Base-by-base conservation (phyloP, 306 rosid species). In the Benincasa hispida region DNA sequence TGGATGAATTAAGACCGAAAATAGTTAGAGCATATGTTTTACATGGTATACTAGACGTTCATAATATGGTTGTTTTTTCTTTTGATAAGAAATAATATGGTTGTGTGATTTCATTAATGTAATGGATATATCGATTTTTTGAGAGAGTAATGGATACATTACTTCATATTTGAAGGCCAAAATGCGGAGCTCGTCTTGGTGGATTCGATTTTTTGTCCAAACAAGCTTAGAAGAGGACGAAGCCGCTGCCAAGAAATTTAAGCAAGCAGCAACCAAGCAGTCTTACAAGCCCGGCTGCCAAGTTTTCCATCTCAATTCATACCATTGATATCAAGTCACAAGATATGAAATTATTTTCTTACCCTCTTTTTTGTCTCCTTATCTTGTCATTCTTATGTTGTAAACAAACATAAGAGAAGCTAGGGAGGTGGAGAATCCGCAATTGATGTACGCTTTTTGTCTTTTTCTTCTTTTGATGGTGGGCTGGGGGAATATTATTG, bases 121-220 rank as follows among this genome's bases (percentile, higher is more conserved):
- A 30, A 74, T 56, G 47, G 18, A 74, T 51, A 48, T 53, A 60
- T 22, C 78, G 47, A 41, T 41, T 41, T 37, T 41, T 41, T 7
- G 47, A 41, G 47, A 41, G 47, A 13, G 14, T 74, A 51, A 74
- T 56, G 47, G 18, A 74, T 51, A 48, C 47, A 56, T 22, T 79
- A 74, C 65, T 79, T 70, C 45, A 65, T 76, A 66, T 83, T 79
- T 83, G 79, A 79, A 93, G 98, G 96, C 97, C 60, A 91, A 93
- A 88, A 88, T 91, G 97, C 80, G 97, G 41, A 91, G 91, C 80
- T 60, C 91, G 27, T 75, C 98, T 74, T 93, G 97, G 96, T 93
- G 98, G 98, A 86, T 86, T 76, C 85, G 86, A 12, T 87, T 87
- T 83, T 88, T 93, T 62, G 76, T 79, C 55, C 89, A 85, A 78